Base-by-base conservation (phyloP, 352 stramenopile genomes). In the Phytophthora quininea region DNA sequence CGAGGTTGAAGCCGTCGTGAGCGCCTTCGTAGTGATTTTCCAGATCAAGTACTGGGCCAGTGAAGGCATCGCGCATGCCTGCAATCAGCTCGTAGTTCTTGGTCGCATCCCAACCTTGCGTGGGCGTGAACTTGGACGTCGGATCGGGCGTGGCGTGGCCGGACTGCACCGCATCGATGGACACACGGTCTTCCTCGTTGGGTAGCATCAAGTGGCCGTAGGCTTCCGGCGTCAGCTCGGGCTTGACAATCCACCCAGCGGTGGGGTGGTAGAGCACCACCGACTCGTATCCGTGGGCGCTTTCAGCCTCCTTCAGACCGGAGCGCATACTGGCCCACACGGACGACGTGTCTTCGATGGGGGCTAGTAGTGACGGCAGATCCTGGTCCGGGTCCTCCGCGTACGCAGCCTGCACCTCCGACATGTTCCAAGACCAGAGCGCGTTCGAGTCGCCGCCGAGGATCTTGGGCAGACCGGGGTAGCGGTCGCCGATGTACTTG, bases 11-110 rank as follows among this genome's bases (percentile, higher is more conserved):
- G 54, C 56, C 54, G 33, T 62, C 30, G 60, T 74, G 59, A 0
- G 66, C 54, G 11, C 60, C 48, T 30, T 70, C 60, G 35, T 66
- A 70, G 55, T 69, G 60, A 48, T 69, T 73, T 29, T 69, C 66
- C 0, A 73, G 66, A 4, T 73, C 60, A 3, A 73, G 48, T 6
- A 69, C 66, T 0, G 66, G 66, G 0, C 60, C 66, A 1, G 49
- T 62, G 43, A 73, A 73, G 6, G 11, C 9, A 14, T 70, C 62
- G 0, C 47, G 19, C 62, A 64, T 70, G 3, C n/a, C 19, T 1
- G 54, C 49, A 19, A 70, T 70, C 37, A 59, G 19, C 15, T 70
- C 62, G 56, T 70, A 70, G 56, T 65, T 65, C 38, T 69, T 64
- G 38, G 47, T 69, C 37, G 54, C 57, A 33, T 69, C 54, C 37